Conservation (phyloP, 2,329 filamentous ascomycete species). For the Blastomyces emzantsi region DNA sequence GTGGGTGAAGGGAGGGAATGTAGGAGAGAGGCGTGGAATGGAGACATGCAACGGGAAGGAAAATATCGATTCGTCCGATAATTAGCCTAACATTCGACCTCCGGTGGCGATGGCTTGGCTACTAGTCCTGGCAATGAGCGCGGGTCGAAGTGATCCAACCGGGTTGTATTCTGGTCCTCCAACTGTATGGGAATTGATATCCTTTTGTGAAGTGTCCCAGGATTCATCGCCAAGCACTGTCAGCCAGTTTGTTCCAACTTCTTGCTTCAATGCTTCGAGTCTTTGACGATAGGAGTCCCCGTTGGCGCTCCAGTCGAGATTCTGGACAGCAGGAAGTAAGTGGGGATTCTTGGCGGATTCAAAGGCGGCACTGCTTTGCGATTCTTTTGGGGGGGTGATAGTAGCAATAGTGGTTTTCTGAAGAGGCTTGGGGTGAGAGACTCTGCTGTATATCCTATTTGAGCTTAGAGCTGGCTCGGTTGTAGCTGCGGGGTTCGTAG, state of each 20-base stretch:
- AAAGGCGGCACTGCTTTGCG: conserved; percentile 6
- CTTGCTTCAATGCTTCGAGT: conserved; percentile 74
- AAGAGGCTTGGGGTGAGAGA: background rate
- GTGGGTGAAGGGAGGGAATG: background rate
- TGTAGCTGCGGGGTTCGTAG: background rate
- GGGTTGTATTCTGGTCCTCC: conserved; percentile 27
- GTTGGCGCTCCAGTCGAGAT: conserved; percentile 38
- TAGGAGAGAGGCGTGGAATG: background rate
- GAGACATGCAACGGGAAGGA: background rate
- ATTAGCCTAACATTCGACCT: conserved; percentile 30
- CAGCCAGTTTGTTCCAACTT: conserved; percentile 80
- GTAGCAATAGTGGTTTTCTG: background rate
- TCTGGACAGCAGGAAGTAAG: conserved; percentile 21
- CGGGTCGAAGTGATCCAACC: conserved; percentile 25
- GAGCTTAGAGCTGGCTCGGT: background rate
- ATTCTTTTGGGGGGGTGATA: background rate
- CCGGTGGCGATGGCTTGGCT: conserved; percentile 36
- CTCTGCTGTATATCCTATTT: background rate
- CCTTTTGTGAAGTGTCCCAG: conserved; percentile 37
- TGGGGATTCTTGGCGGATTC: conserved; percentile 12
- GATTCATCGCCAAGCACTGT: conserved; percentile 73
- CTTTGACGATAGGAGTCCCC: conserved; percentile 79
- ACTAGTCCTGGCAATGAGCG: conserved; percentile 28
- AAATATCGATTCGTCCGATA: background rate
- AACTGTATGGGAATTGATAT: conserved; percentile 23